phyloP scores from a whole-genome alignment of 352 stramenopile species.

The Pythium monospermum region DNA sequence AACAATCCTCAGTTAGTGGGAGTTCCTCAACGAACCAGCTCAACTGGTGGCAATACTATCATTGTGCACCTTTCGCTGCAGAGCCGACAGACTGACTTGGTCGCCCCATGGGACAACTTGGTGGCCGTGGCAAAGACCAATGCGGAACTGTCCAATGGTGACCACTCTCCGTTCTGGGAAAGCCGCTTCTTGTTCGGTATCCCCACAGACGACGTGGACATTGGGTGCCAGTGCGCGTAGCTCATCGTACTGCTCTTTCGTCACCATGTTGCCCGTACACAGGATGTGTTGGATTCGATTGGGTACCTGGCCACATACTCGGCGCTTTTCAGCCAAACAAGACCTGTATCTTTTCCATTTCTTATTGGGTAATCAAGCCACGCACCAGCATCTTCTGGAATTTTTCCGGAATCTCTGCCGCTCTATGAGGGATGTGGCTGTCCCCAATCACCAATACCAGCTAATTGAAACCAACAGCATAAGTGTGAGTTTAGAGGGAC shows the following conservation, averaged over 20 bases:
- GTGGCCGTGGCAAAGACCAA: slow-evolving; percentile 97
- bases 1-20: too few species aligned
- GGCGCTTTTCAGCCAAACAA: background rate
- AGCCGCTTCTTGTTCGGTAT: slow-evolving; percentile 87
- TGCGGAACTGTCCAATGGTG: slow-evolving; percentile 95
- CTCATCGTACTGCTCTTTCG: slow-evolving; percentile 94
- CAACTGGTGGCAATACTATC: too few species aligned
- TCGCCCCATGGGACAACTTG: slow-evolving; percentile 93
- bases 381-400: slow-evolving; percentile 92
- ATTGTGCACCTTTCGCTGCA: slow-evolving; percentile 81
- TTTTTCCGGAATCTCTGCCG: slow-evolving; percentile 93
- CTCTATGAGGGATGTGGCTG: slow-evolving; percentile 94
- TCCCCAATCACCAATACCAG: slow-evolving; percentile 97
- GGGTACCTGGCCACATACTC: slow-evolving; percentile 66
- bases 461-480: too few species aligned
- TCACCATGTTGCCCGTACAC: slow-evolving; percentile 97
- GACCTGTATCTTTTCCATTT: background rate
- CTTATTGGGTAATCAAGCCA: background rate
- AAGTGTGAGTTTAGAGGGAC: background rate
- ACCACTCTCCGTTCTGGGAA: slow-evolving; percentile 96
- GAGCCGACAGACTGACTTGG: slow-evolving; percentile 75
- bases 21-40: too few species aligned
- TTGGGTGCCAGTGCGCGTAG: slow-evolving; percentile 94
- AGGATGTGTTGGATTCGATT: slow-evolving; percentile 99
- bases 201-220: slow-evolving; percentile 94